Evolutionary conservation across 495 filamentous ascomycete species (phyloP), one percentile per base, ranked within the genome.

Genomic region (Xylaria venustula): DNA sequence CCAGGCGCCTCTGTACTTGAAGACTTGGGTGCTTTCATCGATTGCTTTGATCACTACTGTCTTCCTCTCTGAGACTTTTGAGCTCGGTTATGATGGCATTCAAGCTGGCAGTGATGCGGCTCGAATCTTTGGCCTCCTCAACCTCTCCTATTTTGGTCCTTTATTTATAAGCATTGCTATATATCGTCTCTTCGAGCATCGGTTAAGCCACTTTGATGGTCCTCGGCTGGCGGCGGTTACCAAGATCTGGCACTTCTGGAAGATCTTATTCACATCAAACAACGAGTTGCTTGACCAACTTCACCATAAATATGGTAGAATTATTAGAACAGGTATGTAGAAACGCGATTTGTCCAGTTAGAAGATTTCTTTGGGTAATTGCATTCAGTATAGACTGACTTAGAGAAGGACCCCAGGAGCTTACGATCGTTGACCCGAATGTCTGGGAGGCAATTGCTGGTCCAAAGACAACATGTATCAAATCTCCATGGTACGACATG

Each of bases 151-250:
- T 26, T 54, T 61, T 15, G 15, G 30, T 12, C 48, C 60, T 20
- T 63, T 80, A 0, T 67, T 73, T 26, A 37, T 49, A 19, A 80
- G 75, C 56, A 72, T 80, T 30, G 47, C 62, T n/a, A 41, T 71
- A n/a, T 79, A 78, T 49, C 71, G 76, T 14, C n/a, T 67, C 14
- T 77, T 70, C 55, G 69, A 77, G 46, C 73, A 78, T 64, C 73
- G 65, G 5, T 59, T 79, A 12, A 64, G 70, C 40, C 48, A 55
- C 2, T 79, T 79, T 57, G 67, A 69, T 7, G 78, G 78, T 1
- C 74, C 76, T 11, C 41, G 59, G 7, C 11, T 63, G 1, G 73
- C 75, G 23, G 61, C 67, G 4, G 42, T 78, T 1, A 68, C 69
- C 7, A 70, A 69, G 9, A 60, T 76, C n/a, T 77, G 58, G 58